These are phyloP conservation scores for Exophiala mesophila DNA, from an alignment of 2,329 filamentous ascomycete genomes.

Conservation along the genomic window DNA sequence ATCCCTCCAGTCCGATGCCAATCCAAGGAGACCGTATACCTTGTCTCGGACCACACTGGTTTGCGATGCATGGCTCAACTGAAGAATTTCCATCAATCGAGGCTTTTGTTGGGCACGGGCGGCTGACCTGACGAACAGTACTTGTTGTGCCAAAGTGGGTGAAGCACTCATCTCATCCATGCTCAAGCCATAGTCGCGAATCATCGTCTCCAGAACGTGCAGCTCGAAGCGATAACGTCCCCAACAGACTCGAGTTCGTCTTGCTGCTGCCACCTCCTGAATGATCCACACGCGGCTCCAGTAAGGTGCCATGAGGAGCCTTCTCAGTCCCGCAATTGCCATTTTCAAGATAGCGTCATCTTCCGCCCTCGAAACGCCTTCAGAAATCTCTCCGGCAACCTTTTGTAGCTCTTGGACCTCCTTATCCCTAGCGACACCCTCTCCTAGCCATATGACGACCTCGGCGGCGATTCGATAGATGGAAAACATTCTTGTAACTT, in stretches of 20 bases:
- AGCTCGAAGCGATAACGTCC: constrained; percentile 15
- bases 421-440: constrained; percentile 3
- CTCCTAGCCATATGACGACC: constrained; percentile 26
- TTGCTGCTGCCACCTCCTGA: constrained; percentile 23
- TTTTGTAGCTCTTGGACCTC: constrained; percentile 8
- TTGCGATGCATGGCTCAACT: constrained; percentile 13
- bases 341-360: not conserved
- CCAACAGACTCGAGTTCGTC: constrained; percentile 11
- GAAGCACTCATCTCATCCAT: not conserved
- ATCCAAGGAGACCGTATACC: constrained; percentile 17
- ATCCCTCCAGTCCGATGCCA: constrained; percentile 15
- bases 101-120: constrained; percentile 17
- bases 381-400: constrained; percentile 3
- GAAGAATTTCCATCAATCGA: constrained; percentile 16
- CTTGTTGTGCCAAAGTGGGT: constrained; percentile 8
- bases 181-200: constrained; percentile 2
- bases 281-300: constrained; percentile 27
- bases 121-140: constrained; percentile 13
- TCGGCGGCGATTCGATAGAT: constrained; percentile 20
- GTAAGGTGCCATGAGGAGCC: constrained; percentile 22
- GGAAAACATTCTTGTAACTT: constrained; percentile 17
- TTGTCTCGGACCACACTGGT: constrained; percentile 18
- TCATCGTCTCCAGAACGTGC: constrained; percentile 9
- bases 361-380: constrained; percentile 1
- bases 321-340: constrained; percentile 9